Percentiles rank a stretch among this genome's conserved stretches.
Conservation (phyloP, 2,329 filamentous ascomycete genomes). For the Epicoccum nigrum region DNA sequence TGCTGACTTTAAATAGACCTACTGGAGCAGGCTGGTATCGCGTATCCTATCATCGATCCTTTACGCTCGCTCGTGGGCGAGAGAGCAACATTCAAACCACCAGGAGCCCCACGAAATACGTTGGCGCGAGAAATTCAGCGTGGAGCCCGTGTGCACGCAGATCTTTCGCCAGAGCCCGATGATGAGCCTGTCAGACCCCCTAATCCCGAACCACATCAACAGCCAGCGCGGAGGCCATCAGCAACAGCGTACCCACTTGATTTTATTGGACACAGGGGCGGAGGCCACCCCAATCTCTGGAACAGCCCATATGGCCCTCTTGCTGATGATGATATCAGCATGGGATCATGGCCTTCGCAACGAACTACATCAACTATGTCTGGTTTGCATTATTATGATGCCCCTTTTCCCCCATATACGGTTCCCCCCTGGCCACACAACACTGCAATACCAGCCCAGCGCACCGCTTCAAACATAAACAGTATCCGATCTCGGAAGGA, state of each 20-base stretch:
- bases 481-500: constrained; percentile 20
- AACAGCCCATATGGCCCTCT: constrained; percentile 19
- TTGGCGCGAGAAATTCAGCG: not conserved
- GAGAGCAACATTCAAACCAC: constrained; percentile 9
- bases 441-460: not conserved
- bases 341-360: constrained; percentile 25
- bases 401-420: constrained; percentile 3
- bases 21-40: constrained; percentile 74
- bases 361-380: constrained; percentile 2
- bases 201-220: constrained; percentile 25
- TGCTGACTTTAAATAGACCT: constrained; percentile 60
- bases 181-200: constrained; percentile 14
- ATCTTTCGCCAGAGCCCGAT: constrained; percentile 15
- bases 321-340: constrained; percentile 25
- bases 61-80: constrained; percentile 30
- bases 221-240: constrained; percentile 25
- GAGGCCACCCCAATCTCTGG: constrained; percentile 19
- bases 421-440: constrained; percentile 18
- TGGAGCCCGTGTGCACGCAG: constrained; percentile 19
- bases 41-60: constrained; percentile 69
- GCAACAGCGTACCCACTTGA: constrained; percentile 18
- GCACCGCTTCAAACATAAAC: not conserved
- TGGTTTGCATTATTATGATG: not conserved
- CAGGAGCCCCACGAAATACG: constrained; percentile 2
- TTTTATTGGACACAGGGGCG: constrained; percentile 5